Conservation (phyloP, 352 stramenopile genomes). For the Phytophthora kernoviae region DNA sequence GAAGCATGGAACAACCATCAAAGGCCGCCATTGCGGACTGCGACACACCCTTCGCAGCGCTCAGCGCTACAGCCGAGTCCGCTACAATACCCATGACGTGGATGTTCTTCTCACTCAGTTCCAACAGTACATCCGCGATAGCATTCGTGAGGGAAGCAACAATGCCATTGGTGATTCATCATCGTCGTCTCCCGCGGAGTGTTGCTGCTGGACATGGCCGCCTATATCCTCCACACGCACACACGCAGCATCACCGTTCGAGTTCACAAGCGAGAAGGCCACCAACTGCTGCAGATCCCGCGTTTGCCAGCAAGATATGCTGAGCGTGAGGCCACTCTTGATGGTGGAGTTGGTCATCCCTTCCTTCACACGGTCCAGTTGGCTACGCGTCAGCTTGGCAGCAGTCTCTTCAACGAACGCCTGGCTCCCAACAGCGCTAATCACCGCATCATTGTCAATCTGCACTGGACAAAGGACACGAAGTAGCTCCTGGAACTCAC, state of each 20-base stretch:
- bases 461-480: conserved; percentile 22
- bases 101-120: conserved; percentile 62
- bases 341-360: conserved; percentile 83
- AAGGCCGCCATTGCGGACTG: conserved; percentile 36
- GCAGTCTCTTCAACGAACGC: conserved; percentile 48
- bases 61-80: conserved; percentile 63
- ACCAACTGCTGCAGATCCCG: conserved; percentile 71
- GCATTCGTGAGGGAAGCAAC: conserved; percentile 33
- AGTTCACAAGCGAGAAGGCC: conserved; percentile 79
- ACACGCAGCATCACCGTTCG: conserved; percentile 75
- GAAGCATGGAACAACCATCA: conserved; percentile 78
- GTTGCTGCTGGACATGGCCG: conserved; percentile 33
- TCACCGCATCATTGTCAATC: conserved; percentile 3
- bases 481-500: conserved; percentile 53
- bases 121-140: conserved; percentile 63
- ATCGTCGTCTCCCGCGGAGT: conserved; percentile 8
- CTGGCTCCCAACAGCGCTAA: conserved; percentile 33
- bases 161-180: conserved; percentile 20
- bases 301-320: conserved; percentile 70
- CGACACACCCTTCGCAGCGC: conserved; percentile 58
- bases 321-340: conserved; percentile 80
- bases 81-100: conserved; percentile 78
- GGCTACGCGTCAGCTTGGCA: conserved; percentile 38
- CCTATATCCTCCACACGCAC: conserved; percentile 65
- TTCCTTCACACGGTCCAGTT: conserved; percentile 83